Conservation (phyloP, 352 stramenopile species). For the Phytophthora capsici region DNA sequence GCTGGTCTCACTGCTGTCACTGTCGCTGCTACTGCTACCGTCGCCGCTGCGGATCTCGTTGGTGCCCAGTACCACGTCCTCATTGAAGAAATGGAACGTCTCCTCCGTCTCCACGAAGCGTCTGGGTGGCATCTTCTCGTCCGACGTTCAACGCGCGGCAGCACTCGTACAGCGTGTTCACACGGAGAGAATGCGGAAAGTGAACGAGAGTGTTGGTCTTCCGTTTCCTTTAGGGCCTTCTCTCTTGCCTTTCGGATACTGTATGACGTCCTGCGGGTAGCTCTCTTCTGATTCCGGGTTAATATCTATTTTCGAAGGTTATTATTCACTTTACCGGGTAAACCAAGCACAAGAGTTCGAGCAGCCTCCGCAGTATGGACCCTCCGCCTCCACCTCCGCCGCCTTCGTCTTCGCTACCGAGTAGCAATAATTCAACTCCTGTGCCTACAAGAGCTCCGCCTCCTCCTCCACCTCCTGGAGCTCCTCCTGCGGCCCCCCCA, state of each 20-base stretch:
- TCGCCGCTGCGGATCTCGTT: conserved; percentile 60
- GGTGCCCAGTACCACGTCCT: conserved; percentile 60
- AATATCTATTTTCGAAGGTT: conserved; percentile 1
- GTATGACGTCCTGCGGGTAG: not conserved
- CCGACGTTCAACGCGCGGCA: not conserved
- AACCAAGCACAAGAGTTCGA: not conserved
- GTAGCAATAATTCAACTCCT: not conserved
- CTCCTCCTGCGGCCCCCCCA: conserved; percentile 39
- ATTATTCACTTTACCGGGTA: not conserved
- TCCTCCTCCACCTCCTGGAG: conserved; percentile 40
- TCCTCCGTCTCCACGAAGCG: conserved; percentile 63
- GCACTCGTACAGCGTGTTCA: too few species aligned
- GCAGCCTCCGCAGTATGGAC: conserved; percentile 26
- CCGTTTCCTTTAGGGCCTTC: not conserved
- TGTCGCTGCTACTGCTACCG: conserved; percentile 25
- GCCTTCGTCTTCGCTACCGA: conserved; percentile 8
- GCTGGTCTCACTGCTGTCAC: conserved; percentile 20
- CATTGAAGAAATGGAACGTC: conserved; percentile 75
- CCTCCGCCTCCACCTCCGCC: conserved; percentile 30
- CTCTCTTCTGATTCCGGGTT: conserved; percentile 10
- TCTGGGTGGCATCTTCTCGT: conserved; percentile 4
- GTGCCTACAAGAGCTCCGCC: conserved; percentile 21
- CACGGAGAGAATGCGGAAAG: too few species aligned
- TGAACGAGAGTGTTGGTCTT: too few species aligned
- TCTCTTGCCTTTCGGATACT: not conserved